These are phyloP conservation scores for Boletus sp. DNA, from an alignment of 1,284 basidiomycete genomes.

Conservation along the genomic window DNA sequence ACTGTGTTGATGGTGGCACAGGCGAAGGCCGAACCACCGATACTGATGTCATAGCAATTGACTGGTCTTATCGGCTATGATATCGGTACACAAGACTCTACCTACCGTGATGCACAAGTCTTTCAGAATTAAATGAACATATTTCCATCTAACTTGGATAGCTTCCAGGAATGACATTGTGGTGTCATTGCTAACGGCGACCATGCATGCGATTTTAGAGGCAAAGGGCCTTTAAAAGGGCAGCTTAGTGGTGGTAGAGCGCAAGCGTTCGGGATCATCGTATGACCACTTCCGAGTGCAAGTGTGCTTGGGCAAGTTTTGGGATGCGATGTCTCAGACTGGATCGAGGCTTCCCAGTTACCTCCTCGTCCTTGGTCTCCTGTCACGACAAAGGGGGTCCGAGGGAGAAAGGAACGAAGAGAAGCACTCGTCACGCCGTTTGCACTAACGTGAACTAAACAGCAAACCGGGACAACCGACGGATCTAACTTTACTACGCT, in stretches of 20 bases:
- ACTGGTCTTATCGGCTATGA: neutral
- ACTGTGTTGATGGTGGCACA: neutral
- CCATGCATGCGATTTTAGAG: neutral
- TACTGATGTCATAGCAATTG: neutral
- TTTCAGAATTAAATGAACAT: neutral
- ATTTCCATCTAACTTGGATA: neutral
- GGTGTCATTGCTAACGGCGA: neutral
- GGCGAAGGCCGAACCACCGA: too few relatives aligned
- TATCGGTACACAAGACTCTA: neutral
- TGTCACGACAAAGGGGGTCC: too few relatives aligned
- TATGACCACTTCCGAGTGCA: neutral
- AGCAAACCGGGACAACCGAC: too few relatives aligned
- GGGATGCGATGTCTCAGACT: neutral
- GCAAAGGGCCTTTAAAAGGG: neutral
- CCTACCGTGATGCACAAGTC: neutral
- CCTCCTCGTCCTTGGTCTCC: neutral
- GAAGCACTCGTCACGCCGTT: neutral
- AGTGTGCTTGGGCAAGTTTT: too few relatives aligned
- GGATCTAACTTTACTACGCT: neutral
- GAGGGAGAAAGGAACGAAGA: neutral
- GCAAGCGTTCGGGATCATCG: neutral
- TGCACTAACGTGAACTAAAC: neutral
- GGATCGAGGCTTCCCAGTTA: neutral
- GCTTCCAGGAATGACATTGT: neutral
- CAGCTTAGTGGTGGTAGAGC: neutral